Evolutionary conservation across 805 yeast species (phyloP).

Genomic region (Lachancea fermentati): DNA sequence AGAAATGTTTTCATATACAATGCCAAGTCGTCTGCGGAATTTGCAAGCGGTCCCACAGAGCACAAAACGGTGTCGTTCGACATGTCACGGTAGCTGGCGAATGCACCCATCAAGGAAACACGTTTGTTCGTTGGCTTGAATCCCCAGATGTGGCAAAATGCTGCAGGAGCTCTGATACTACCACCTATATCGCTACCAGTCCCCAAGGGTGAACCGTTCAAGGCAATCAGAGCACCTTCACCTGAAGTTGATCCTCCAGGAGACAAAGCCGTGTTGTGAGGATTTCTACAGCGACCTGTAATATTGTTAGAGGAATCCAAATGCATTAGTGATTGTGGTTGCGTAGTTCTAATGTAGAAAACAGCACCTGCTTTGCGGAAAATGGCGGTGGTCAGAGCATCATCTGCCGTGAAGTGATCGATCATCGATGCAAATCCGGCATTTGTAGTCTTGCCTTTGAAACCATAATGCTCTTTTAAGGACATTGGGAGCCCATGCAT

Average conservation of each 20-base stretch:
- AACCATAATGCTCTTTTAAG: constrained; percentile 37
- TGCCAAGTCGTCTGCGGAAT: constrained; percentile 56
- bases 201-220: constrained; percentile 49
- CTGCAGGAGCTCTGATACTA: constrained; percentile 54
- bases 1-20: constrained; percentile 40
- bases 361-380: constrained; percentile 41
- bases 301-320: constrained; percentile 48
- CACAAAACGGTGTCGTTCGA: constrained; percentile 38
- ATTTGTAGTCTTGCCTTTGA: constrained; percentile 19
- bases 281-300: constrained; percentile 46
- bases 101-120: constrained; percentile 7
- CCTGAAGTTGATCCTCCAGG: constrained; percentile 60
- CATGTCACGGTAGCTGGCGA: constrained; percentile 5
- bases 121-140: constrained; percentile 29
- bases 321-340: constrained; percentile 56
- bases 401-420: constrained; percentile 34
- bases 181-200: constrained; percentile 60
- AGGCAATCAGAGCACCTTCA: constrained; percentile 48
- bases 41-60: constrained; percentile 60
- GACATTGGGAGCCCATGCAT: constrained; percentile 62
- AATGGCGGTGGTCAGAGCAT: neutral
- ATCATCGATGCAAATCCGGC: constrained; percentile 40
- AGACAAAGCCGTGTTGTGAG: constrained; percentile 43
- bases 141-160: constrained; percentile 38
- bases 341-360: constrained; percentile 49